A percentile compares a stretch with the other conserved stretches of the same genome.
Evolutionary conservation across 1,139 yeast species (phyloP).

Genomic region (Nakaseomyces kungkrabaensis): DNA sequence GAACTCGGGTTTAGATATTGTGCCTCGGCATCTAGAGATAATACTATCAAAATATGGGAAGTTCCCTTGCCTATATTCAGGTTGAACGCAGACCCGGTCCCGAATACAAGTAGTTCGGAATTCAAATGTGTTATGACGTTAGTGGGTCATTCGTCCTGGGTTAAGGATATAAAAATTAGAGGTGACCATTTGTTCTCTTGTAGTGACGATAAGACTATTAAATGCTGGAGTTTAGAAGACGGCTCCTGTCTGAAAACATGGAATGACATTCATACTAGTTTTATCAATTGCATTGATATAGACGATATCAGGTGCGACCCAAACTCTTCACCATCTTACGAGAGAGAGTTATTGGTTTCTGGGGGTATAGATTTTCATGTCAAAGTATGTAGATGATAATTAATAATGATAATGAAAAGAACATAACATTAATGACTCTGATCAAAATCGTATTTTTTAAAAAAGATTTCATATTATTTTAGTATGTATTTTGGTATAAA

Average conservation of each 20-base stretch:
- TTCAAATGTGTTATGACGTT: constrained; percentile 49
- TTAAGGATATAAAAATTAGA: constrained; percentile 40
- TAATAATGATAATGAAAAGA: too few relatives aligned
- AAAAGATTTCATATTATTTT: too few relatives aligned
- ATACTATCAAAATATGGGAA: constrained; percentile 66
- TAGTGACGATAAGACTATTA: constrained; percentile 69
- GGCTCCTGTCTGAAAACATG: constrained; percentile 48
- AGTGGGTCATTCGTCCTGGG: constrained; percentile 83
- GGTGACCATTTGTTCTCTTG: constrained; percentile 62
- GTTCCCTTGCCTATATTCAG: constrained; percentile 50
- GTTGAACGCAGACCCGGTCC: constrained; percentile 49
- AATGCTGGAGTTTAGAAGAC: constrained; percentile 68
- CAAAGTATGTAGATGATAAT: constrained; percentile 1
- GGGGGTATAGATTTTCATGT: constrained; percentile 20
- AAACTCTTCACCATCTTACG: background rate
- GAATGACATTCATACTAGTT: constrained; percentile 27
- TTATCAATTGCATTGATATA: constrained; percentile 17
- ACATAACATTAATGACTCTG: too few relatives aligned
- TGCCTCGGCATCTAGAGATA: constrained; percentile 77
- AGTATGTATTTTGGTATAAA: too few relatives aligned
- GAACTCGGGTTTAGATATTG: constrained; percentile 54
- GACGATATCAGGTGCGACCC: constrained; percentile 9
- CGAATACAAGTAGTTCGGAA: constrained; percentile 44
- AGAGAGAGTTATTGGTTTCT: constrained; percentile 15
- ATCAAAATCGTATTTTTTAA: too few relatives aligned